A percentile compares a stretch with the other conserved stretches of the same genome.
Evolutionary conservation across 306 rosid genomes (phyloP).

Genomic region (Trifolium dubium): DNA sequence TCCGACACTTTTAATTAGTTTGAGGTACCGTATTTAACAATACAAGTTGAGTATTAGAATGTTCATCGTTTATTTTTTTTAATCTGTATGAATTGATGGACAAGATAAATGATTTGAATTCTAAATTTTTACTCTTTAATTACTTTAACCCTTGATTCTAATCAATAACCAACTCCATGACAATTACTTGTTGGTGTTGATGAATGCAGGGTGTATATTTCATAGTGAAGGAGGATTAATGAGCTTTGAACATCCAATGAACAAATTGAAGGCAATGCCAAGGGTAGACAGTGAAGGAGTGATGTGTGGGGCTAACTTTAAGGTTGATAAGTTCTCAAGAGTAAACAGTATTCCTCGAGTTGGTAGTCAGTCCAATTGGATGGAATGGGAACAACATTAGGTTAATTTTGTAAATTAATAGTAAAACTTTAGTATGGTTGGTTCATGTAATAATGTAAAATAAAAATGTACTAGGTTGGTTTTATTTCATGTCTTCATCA

Average conservation of each 20-base stretch:
- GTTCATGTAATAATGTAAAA: constrained; percentile 27
- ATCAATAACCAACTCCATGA: too few relatives aligned
- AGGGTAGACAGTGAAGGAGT: constrained; percentile 91
- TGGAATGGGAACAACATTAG: constrained; percentile 66
- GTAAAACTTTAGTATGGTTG: constrained; percentile 9
- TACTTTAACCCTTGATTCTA: too few relatives aligned
- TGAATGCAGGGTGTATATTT: constrained; percentile 77
- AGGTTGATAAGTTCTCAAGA: constrained; percentile 75
- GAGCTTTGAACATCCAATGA: constrained; percentile 99
- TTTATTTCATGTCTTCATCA: neutral
- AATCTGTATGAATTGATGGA: too few relatives aligned
- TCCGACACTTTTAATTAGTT: too few relatives aligned
- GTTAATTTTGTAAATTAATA: neutral
- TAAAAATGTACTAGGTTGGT: neutral
- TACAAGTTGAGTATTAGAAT: too few relatives aligned
- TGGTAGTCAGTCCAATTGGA: constrained; percentile 86
- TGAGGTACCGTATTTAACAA: too few relatives aligned
- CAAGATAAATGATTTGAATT: too few relatives aligned
- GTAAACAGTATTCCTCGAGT: constrained; percentile 89
- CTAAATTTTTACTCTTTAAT: too few relatives aligned
- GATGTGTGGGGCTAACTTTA: constrained; percentile 94
- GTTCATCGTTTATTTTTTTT: too few relatives aligned
- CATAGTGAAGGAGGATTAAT: constrained; percentile 90
- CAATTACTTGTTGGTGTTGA: too few relatives aligned
- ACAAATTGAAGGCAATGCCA: constrained; percentile 92